These are phyloP conservation scores for Ustilago esculenta DNA, from an alignment of 1,284 basidiomycete species.

Conservation along the genomic window DNA sequence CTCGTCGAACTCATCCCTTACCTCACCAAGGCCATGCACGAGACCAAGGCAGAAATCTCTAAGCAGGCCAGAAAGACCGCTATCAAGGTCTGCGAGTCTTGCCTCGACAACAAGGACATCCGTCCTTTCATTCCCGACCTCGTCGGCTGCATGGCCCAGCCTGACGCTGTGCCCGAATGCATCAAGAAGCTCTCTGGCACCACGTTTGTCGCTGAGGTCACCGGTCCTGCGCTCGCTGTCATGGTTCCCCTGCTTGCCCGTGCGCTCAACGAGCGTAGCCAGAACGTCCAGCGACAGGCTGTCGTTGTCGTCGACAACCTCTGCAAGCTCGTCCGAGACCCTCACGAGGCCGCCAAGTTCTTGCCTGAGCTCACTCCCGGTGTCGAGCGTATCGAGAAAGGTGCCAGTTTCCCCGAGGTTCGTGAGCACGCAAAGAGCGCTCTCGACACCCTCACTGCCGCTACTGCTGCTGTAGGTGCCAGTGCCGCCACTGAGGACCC, in stretches of 20 bases:
- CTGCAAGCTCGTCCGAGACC: constrained; percentile 95
- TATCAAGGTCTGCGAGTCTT: constrained; percentile 86
- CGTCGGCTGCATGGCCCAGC: constrained; percentile 87
- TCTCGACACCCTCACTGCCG: constrained; percentile 58
- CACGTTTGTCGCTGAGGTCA: constrained; percentile 97
- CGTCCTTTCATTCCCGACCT: constrained; percentile 87
- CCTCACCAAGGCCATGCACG: constrained; percentile 92
- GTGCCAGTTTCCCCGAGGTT: constrained; percentile 95
- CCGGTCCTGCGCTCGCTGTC: constrained; percentile 92
- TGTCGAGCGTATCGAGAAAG: constrained; percentile 87
- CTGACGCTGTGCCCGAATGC: constrained; percentile 82
- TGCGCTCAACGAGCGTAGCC: constrained; percentile 93
- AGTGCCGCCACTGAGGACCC: constrained; percentile 55
- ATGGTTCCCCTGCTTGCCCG: constrained; percentile 91
- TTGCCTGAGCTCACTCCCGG: constrained; percentile 88
- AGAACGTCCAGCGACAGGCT: constrained; percentile 76
- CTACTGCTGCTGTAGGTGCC: constrained; percentile 47
- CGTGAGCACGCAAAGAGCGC: constrained; percentile 64
- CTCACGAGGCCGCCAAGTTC: constrained; percentile 87
- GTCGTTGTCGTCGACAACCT: constrained; percentile 91
- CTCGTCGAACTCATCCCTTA: constrained; percentile 84
- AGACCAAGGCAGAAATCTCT: constrained; percentile 94
- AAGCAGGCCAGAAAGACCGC: constrained; percentile 89
- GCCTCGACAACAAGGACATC: constrained; percentile 93
- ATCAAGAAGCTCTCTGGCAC: constrained; percentile 95